phyloP scores from a whole-genome alignment of 495 filamentous ascomycete genomes.

The Neurospora sp. region DNA sequence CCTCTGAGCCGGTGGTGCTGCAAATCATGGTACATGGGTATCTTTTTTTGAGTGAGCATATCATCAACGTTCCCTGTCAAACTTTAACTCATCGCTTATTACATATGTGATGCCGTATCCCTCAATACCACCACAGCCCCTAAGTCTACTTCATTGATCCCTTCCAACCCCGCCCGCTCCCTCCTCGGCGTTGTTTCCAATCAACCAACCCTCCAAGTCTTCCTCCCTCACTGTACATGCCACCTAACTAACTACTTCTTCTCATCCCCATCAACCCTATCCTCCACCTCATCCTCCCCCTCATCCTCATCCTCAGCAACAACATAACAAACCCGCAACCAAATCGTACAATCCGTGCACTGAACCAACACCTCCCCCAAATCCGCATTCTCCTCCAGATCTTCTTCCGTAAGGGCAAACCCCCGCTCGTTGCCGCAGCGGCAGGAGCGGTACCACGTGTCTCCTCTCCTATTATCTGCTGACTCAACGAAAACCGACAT shows the following conservation, averaged over 20 bases:
- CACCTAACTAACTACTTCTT: background rate
- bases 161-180: background rate
- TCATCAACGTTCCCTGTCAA: background rate
- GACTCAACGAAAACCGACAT: slow-evolving; percentile 43
- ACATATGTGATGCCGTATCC: background rate
- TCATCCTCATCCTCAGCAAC: slow-evolving; percentile 37
- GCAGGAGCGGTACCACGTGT: slow-evolving; percentile 58
- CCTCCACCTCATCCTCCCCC: background rate
- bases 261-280: background rate
- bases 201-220: background rate
- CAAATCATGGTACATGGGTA: background rate
- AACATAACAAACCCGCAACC: slow-evolving; percentile 64
- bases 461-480: background rate
- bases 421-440: slow-evolving; percentile 72
- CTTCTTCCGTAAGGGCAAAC: slow-evolving; percentile 56
- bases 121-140: background rate
- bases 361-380: slow-evolving; percentile 64
- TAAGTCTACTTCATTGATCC: background rate
- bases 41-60: background rate
- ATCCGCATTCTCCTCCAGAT: slow-evolving; percentile 56
- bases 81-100: background rate
- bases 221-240: background rate
- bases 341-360: slow-evolving; percentile 74
- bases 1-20: background rate
- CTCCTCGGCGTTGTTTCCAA: background rate